Evolutionary conservation across 129 eudicot genomes (phyloP), one percentile per base, ranked within the genome.

Genomic region (Flaveria bidentis): DNA sequence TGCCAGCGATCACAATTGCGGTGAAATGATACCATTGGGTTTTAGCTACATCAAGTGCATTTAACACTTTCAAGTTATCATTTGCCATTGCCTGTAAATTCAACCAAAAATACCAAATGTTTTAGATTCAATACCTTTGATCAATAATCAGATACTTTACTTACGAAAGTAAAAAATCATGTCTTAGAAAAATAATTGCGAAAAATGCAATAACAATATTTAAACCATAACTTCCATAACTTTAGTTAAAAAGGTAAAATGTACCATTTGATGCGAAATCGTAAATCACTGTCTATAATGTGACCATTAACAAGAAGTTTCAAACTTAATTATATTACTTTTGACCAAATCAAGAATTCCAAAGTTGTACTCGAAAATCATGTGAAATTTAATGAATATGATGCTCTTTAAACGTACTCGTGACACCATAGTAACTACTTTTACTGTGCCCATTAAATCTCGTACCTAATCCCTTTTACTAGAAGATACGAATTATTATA

Each of bases 1-100:
- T 89, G 8, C 96, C 96, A 7, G 96, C 91, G 39, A 89, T 85
- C 17, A 89, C 81, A 6, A 89, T 89, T 14, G 94, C 90, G 1
- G 94, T 89, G 86, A 89, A 89, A 65, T 89, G 94, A 63, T 86
- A 89, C 87, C 82, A 78, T 82, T 89, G 93, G 13, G 93, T 86
- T n/a, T 89, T 89, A 11, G 94, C 94, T n/a, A 84, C 65, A 82
- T 89, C 96, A 57, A 89, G 96, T 58, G 94, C 94, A 64, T 84
- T 84, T 3, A 89, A 86, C 78, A 89, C 94, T 72, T 86, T 77
- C 51, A 88, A 79, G 62, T 84, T 84, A 14, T 83, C 88, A 25
- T 76, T 78, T 18, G 88, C 87, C 93, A 88, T 88, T 23, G 6
- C 67, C 84, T 72, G 78, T 23, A 18, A 73, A 63, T 9, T 30